These are phyloP conservation scores for Pontederia paniculata DNA, from an alignment of 176 grass and related monocot genomes.

Conservation along the genomic window DNA sequence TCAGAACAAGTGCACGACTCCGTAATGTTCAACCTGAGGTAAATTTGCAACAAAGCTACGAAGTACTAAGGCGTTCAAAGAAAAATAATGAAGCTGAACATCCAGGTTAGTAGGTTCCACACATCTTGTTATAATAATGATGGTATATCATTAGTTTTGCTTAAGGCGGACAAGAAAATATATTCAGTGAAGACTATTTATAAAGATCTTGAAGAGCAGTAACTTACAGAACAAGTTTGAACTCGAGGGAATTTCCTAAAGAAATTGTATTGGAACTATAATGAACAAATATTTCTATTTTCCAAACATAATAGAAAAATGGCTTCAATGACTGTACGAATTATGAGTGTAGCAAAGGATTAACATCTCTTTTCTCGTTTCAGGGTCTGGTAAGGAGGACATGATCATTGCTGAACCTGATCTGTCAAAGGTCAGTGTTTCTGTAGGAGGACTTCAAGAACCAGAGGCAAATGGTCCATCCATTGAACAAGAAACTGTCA, in stretches of 20 bases:
- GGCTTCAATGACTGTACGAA: neutral
- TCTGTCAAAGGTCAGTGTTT: constrained; percentile 35
- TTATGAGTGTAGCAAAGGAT: neutral
- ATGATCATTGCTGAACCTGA: constrained; percentile 33
- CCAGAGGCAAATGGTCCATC: constrained; percentile 37
- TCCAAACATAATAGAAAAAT: no score
- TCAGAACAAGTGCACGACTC: constrained; percentile 78
- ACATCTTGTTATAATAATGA: neutral
- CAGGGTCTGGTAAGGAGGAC: constrained; percentile 42
- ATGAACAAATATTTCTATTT: no score
- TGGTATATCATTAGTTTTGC: no score
- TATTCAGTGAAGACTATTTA: no score
- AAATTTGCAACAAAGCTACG: constrained; percentile 64
- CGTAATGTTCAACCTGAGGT: constrained; percentile 89
- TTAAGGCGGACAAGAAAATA: no score
- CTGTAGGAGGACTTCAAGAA: constrained; percentile 33
- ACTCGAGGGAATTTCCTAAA: no score
- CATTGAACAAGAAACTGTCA: constrained; percentile 24
- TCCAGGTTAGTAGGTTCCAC: constrained; percentile 26
- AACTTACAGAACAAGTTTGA: no score
- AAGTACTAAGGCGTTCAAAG: constrained; percentile 69
- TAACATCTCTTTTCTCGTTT: constrained; percentile 10
- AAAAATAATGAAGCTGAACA: constrained; percentile 55
- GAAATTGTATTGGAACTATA: no score
- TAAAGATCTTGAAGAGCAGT: no score